phyloP scores from a whole-genome alignment of 2,329 filamentous ascomycete genomes.

The Aspergillus cejpii region DNA sequence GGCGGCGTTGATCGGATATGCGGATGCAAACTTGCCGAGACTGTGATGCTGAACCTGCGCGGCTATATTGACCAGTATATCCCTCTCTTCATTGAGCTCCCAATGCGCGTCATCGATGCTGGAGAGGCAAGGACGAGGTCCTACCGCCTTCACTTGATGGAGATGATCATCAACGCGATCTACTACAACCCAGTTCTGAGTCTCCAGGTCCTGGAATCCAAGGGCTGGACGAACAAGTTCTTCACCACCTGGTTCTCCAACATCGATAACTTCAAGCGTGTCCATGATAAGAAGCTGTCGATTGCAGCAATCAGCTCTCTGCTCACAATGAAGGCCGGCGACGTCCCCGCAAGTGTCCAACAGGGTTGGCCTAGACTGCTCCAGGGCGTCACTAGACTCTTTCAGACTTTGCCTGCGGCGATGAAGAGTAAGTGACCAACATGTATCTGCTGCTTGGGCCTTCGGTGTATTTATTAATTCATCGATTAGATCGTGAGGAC shows the following conservation, averaged over 20 bases:
- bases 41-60: slow-evolving; percentile 90
- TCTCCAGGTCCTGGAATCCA: slow-evolving; percentile 78
- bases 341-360: slow-evolving; percentile 86
- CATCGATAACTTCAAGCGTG: slow-evolving; percentile 85
- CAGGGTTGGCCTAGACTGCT: slow-evolving; percentile 91
- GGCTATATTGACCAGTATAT: slow-evolving; percentile 84
- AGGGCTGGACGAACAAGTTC: slow-evolving; percentile 97
- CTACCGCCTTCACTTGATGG: slow-evolving; percentile 93
- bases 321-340: slow-evolving; percentile 68
- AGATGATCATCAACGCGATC: slow-evolving; percentile 96
- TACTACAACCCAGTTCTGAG: slow-evolving; percentile 91
- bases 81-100: slow-evolving; percentile 78
- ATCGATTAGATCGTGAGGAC: slow-evolving; percentile 68
- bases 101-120: slow-evolving; percentile 69
- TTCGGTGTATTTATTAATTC: slow-evolving; percentile 23
- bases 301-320: slow-evolving; percentile 88
- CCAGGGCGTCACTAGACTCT: slow-evolving; percentile 79
- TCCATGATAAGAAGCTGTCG: slow-evolving; percentile 98
- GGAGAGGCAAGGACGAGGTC: slow-evolving; percentile 82
- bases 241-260: slow-evolving; percentile 97
- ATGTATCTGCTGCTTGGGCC: background rate
- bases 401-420: slow-evolving; percentile 82
- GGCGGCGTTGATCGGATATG: slow-evolving; percentile 92
- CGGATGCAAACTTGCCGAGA: slow-evolving; percentile 94
- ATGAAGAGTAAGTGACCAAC: slow-evolving; percentile 62